phyloP scores from a whole-genome alignment of 306 rosid genomes.

The Luffa acutangula region DNA sequence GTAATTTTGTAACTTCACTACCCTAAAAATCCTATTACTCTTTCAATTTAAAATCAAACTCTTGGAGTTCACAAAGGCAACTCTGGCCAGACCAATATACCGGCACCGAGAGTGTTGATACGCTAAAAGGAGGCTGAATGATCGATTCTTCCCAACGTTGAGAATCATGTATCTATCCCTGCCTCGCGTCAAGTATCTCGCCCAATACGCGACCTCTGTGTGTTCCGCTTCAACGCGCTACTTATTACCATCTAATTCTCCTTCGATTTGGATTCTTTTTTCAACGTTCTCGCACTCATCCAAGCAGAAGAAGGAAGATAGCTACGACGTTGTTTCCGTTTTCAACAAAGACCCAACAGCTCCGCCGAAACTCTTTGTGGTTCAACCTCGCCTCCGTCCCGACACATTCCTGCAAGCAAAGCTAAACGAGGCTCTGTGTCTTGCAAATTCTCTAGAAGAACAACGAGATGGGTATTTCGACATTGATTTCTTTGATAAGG shows the following conservation, averaged over 20 bases:
- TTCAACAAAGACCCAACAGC: constrained; percentile 26
- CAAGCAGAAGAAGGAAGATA: constrained; percentile 26
- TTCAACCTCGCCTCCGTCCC: constrained; percentile 82
- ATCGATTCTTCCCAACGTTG: constrained; percentile 26
- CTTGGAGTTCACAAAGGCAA: not conserved
- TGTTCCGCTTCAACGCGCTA: constrained; percentile 5
- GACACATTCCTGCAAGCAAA: constrained; percentile 52
- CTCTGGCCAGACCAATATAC: not conserved
- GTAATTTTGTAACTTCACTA: too few species aligned
- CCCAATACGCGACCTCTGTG: constrained; percentile 12
- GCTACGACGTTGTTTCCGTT: constrained; percentile 13
- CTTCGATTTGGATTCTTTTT: constrained; percentile 13
- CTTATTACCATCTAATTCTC: constrained; percentile 7
- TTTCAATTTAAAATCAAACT: too few species aligned
- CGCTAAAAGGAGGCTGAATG: not conserved
- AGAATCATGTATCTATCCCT: constrained; percentile 19
- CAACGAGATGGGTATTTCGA: constrained; percentile 64
- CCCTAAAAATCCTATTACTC: too few species aligned
- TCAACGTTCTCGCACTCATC: constrained; percentile 24
- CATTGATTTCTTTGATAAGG: constrained; percentile 49
- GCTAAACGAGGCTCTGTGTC: constrained; percentile 89
- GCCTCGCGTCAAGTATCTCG: constrained; percentile 18
- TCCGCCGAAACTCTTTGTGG: constrained; percentile 66
- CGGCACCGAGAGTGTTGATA: not conserved
- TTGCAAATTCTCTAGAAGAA: constrained; percentile 77